These are phyloP conservation scores for Plectranthus barbatus DNA, from an alignment of 257 asterid genomes.

Conservation along the genomic window DNA sequence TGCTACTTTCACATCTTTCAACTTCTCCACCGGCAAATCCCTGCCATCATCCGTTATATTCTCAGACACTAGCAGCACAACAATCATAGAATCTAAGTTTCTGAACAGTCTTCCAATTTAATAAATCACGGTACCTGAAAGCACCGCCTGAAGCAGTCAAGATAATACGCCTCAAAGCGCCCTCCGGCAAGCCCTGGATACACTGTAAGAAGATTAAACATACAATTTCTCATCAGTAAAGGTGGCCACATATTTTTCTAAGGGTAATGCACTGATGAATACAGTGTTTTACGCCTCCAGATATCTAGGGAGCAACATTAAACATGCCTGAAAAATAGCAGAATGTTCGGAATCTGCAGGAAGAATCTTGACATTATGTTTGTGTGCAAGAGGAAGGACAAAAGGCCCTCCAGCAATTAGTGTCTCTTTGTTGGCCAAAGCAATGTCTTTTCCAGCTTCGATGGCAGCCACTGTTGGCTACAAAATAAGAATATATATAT, in stretches of 20 bases:
- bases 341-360: conserved; percentile 99
- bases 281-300: no score
- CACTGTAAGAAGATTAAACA: conserved; percentile 46
- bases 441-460: conserved; percentile 97
- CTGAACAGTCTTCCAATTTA: background rate
- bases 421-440: conserved; percentile 97
- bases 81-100: background rate
- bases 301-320: no score
- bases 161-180: conserved; percentile 88
- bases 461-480: conserved; percentile 99
- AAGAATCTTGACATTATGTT: conserved; percentile 94
- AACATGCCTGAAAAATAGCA: conserved; percentile 90
- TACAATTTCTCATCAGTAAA: conserved; percentile 10
- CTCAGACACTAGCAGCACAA: background rate
- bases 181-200: conserved; percentile 97
- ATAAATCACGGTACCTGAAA: conserved; percentile 49
- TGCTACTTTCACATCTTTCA: conserved; percentile 93
- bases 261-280: no score
- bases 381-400: conserved; percentile 93
- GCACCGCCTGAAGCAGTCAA: conserved; percentile 98
- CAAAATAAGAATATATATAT: background rate
- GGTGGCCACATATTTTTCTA: background rate
- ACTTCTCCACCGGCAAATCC: conserved; percentile 87
- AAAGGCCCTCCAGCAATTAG: conserved; percentile 97
- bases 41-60: conserved; percentile 34